Conservation (phyloP, 306 rosid species). For the Coriaria nepalensis region DNA sequence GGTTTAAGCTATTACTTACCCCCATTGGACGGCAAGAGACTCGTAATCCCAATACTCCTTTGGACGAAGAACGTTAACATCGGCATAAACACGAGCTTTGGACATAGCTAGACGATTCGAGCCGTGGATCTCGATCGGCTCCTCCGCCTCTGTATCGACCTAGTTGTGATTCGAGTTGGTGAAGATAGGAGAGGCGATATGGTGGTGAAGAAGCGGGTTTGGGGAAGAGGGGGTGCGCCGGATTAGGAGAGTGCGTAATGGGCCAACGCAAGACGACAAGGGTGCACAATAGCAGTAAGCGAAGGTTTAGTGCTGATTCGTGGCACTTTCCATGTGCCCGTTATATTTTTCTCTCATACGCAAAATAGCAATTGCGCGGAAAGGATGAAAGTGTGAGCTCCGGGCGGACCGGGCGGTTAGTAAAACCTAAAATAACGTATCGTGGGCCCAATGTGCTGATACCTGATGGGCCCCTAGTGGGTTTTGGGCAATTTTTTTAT, state of each 20-base stretch:
- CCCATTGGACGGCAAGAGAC: conserved; percentile 88
- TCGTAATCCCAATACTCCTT: conserved; percentile 94
- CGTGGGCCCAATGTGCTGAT: no score
- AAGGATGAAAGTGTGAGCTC: conserved; percentile 2
- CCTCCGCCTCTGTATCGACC: background rate
- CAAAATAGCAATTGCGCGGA: background rate
- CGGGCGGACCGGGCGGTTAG: background rate
- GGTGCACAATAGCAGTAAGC: conserved; percentile 38
- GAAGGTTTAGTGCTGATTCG: conserved; percentile 16
- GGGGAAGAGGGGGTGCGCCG: conserved; percentile 27
- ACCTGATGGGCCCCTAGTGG: no score
- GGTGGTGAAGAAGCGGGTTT: background rate
- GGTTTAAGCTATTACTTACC: conserved; percentile 30
- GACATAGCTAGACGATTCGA: conserved; percentile 30
- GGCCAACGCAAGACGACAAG: conserved; percentile 36
- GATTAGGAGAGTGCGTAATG: conserved; percentile 40
- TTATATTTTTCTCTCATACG: conserved; percentile 9
- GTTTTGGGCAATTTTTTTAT: no score
- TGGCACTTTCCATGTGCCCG: conserved; percentile 31
- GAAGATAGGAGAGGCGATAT: conserved; percentile 2
- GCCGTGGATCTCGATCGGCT: no score
- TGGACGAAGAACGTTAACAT: conserved; percentile 69
- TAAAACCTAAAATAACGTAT: no score
- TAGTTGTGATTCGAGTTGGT: background rate
- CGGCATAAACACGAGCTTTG: conserved; percentile 75